Evolutionary conservation across 306 rosid genomes (phyloP), one percentile per base, ranked within the genome.

Genomic region (Alnus rubra): DNA sequence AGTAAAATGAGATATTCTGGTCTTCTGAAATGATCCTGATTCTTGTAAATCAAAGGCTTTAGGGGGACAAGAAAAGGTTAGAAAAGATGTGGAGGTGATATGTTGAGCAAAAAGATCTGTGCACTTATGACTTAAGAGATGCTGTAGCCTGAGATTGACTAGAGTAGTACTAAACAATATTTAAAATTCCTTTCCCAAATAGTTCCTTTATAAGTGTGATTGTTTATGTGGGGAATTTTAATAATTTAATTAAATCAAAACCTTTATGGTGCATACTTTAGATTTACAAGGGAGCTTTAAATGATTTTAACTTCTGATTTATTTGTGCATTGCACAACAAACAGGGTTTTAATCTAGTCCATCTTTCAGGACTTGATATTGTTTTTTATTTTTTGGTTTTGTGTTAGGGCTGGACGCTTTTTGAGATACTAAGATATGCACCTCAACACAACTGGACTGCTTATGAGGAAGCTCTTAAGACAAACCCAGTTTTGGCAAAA

Each of bases 401-500:
- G 35, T 64, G 77, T 37, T 63, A 94, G 98, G 98, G 98, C 77
- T 95, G 98, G 98, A 92, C 98, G 8, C 54, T 95, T 31, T 95
- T 9, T 82, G 98, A 95, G 92, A 95, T 95, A 67, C 45, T 95
- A 76, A 87, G 97, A 84, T 95, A 95, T 76, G 98, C 98, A 51
- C 97, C 98, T 69, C 94, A 88, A 83, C 98, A 95, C 84, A 92
- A 92, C 86, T 95, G 98, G 98, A 84, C 73, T 58, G 98, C 98
- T 75, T 95, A 95, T 81, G 98, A 91, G 90, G 98, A 90, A 84
- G 94, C 96, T 88, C 98, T 95, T 50, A 91, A 92, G 90, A 78
- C 93, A 49, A 91, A 95, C 84, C 98, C 98, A 0, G 98, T 95
- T 77, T 87, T 95, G 4, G 98, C 98, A 23, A 95, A 95, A 89